Percentiles rank a stretch among this genome's conserved stretches.
These are phyloP conservation scores for Aspergillus heteromorphus DNA, from an alignment of 495 filamentous ascomycete species.

Conservation along the genomic window DNA sequence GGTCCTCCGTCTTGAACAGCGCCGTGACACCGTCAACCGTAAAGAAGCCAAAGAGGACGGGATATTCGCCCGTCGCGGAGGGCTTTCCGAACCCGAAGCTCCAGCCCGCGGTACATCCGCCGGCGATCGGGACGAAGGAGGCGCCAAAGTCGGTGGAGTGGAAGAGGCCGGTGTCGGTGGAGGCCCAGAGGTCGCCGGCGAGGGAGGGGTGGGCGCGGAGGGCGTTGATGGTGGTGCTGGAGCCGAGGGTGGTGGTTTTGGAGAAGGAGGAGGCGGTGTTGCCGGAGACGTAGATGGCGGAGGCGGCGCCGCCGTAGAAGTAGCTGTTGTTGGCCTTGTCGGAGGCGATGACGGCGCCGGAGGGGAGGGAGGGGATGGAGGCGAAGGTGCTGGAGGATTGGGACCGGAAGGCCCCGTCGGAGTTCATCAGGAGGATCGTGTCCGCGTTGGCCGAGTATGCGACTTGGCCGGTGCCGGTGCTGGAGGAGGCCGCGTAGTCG, in stretches of 20 bases:
- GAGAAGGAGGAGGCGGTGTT: constrained; percentile 5
- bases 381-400: constrained; percentile 1
- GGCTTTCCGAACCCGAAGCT: constrained; percentile 9
- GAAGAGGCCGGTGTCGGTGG: constrained; percentile 11
- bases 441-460: constrained; percentile 10
- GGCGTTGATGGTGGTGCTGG: constrained; percentile 7
- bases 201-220: constrained; percentile 11
- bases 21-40: constrained; percentile 8
- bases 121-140: constrained; percentile 5
- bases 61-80: too few relatives aligned
- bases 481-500: constrained; percentile 8
- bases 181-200: constrained; percentile 12
- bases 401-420: constrained; percentile 1
- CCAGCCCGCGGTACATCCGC: constrained; percentile 6
- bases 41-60: constrained; percentile 11
- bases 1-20: constrained; percentile 11
- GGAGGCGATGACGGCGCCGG: constrained; percentile 11
- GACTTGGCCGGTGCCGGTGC: constrained; percentile 4
- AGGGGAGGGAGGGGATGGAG: constrained; percentile 9
- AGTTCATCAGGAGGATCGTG: constrained; percentile 11
- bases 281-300: constrained; percentile 10
- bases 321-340: constrained; percentile 11
- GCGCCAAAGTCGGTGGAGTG: constrained; percentile 12
- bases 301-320: constrained; percentile 10
- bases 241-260: constrained; percentile 4